Conservation (phyloP, 108 stramenopile genomes). For the Aureococcus anophagefferens region DNA sequence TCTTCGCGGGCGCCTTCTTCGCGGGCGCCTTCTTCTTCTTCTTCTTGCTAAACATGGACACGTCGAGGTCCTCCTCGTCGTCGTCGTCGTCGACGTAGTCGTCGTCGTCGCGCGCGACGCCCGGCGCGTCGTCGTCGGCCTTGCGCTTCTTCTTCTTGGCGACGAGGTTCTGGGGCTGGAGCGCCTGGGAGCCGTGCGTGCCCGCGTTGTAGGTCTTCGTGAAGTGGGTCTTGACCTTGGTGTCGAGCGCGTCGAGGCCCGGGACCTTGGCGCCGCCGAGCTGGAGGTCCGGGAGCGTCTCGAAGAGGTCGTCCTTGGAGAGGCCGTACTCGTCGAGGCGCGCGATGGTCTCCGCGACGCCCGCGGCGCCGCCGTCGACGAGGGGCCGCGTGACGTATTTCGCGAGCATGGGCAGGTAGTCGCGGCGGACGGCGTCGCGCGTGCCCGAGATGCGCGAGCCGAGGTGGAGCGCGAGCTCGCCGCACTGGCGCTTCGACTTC, state of each 20-base stretch:
- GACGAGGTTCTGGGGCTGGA: conserved; percentile 64
- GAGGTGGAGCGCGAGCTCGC: conserved; percentile 80
- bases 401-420: conserved; percentile 64
- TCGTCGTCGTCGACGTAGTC: conserved; percentile 38
- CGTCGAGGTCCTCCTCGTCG: conserved; percentile 25
- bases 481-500: conserved; percentile 66
- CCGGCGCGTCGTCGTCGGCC: conserved; percentile 17
- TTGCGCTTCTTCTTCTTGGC: conserved; percentile 13
- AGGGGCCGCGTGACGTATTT: conserved; percentile 51
- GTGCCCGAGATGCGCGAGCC: conserved; percentile 59
- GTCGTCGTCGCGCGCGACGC: neutral
- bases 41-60: conserved; percentile 10
- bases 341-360: conserved; percentile 52
- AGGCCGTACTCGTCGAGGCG: conserved; percentile 88
- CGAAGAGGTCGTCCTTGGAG: conserved; percentile 81
- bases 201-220: conserved; percentile 70
- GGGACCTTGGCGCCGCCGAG: conserved; percentile 20
- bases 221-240: conserved; percentile 69
- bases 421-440: conserved; percentile 55
- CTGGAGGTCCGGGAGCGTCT: conserved; percentile 68
- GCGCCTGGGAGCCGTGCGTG: conserved; percentile 63
- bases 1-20: conserved; percentile 3
- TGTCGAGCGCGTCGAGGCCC: conserved; percentile 42
- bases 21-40: conserved; percentile 24
- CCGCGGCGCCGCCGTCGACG: conserved; percentile 31